Conservation (phyloP, 768 basidiomycete species). For the Chlorophyllum brunneum region DNA sequence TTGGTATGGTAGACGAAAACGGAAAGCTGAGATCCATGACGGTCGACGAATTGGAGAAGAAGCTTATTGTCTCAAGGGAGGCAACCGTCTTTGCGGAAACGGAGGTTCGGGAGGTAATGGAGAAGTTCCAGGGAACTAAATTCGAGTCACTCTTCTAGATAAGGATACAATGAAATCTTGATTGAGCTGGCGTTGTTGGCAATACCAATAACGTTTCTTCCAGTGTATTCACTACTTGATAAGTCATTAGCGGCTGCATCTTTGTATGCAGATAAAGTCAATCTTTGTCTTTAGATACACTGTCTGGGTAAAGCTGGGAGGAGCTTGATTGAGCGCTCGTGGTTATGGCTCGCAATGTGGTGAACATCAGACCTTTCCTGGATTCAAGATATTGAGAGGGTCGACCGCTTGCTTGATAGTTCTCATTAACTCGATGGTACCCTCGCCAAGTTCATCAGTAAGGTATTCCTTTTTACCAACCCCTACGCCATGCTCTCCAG, state of each 20-base stretch:
- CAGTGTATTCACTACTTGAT: no score
- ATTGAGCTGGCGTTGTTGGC: not conserved
- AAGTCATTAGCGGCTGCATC: not conserved
- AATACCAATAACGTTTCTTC: no score
- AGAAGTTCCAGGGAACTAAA: constrained; percentile 52
- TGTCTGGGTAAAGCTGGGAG: constrained; percentile 31
- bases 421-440: constrained; percentile 83
- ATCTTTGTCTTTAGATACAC: constrained; percentile 6
- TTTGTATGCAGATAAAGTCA: not conserved
- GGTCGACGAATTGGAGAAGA: constrained; percentile 72
- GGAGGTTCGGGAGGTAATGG: constrained; percentile 74
- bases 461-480: constrained; percentile 86
- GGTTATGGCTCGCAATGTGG: constrained; percentile 1
- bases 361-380: constrained; percentile 55
- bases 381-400: constrained; percentile 80
- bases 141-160: constrained; percentile 2
- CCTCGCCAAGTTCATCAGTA: constrained; percentile 73
- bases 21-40: constrained; percentile 51
- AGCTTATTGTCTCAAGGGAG: constrained; percentile 65
- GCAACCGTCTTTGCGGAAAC: constrained; percentile 69
- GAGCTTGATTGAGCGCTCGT: constrained; percentile 7
- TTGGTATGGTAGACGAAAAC: constrained; percentile 53
- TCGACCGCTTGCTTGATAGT: constrained; percentile 79
- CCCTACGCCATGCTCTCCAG: constrained; percentile 87
- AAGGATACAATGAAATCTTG: not conserved